Base-by-base conservation (phyloP, 2,329 filamentous ascomycete genomes). In the Verticillium longisporum region DNA sequence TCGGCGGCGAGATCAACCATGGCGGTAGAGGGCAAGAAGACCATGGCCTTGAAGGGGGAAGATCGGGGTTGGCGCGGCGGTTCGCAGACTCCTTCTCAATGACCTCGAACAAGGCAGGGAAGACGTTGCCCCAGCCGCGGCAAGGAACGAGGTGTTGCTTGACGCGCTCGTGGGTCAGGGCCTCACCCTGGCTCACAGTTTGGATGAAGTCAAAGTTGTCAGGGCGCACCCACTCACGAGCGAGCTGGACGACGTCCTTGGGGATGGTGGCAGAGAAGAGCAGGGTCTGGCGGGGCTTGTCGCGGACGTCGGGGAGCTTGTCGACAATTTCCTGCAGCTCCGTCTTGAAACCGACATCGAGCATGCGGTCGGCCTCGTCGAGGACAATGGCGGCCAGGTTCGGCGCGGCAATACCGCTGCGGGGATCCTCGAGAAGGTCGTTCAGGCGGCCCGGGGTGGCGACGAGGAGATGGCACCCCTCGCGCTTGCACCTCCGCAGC, bases 291-390 rank as follows among this genome's bases (percentile, higher is more conserved):
- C 94, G 87, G 60, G 89, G 82, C 63, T 88, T 84, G 59, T 87
- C 74, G 0, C 73, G 68, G 6, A 83, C 82, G 56, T 82, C 76
- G 3, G 94, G 94, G 10, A 97, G 81, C 54, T 76, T 70, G 0
- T 71, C 62, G 61, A 86, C 76, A 60, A 94, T 91, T 1, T 83
- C 73, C 57, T 80, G 75, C 58, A 94, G 82, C 61, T 87, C 88
- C 38, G 80, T 78, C 61, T 88, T 80, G 69, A 94, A 94, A 2
- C 90, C 95, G 81, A 96, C 95, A 78, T 99, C 95, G 72, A 99
- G 84, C 91, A 99, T 97, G 68, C 95, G 91, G 77, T 99, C 95
- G 69, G 95, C 95, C 81, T 99, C 95, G 68, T 99, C 95, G 56
- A 99, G 88, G 66, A 98, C 92, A 55, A 99, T 83, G 67, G 95